phyloP scores from a whole-genome alignment of 306 rosid species.

The Fragaria ananassa region DNA sequence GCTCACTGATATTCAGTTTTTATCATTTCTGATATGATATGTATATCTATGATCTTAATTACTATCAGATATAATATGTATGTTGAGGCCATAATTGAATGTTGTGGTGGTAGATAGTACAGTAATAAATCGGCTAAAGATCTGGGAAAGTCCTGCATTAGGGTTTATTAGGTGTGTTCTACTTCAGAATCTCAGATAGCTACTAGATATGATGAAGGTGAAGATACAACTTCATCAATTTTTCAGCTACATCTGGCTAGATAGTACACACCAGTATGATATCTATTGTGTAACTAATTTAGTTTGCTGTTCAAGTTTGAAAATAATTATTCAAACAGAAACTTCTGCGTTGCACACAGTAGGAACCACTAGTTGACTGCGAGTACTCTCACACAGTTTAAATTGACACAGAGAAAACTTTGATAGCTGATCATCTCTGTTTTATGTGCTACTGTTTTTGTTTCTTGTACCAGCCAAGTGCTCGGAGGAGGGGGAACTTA shows the following conservation, averaged over 20 bases:
- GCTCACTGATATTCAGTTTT: background rate
- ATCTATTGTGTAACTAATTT: background rate
- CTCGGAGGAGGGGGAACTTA: constrained; percentile 1
- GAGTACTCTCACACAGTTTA: constrained; percentile 30
- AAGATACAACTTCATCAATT: background rate
- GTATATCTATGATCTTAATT: background rate
- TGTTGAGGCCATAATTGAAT: background rate
- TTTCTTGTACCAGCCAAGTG: constrained; percentile 1
- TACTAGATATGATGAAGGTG: constrained; percentile 1
- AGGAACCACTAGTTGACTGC: constrained; percentile 40
- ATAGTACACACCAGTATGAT: background rate
- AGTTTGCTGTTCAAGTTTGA: background rate
- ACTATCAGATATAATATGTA: background rate
- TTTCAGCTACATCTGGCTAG: background rate
- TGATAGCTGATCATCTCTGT: background rate
- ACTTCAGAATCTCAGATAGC: background rate
- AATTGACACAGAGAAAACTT: constrained; percentile 8
- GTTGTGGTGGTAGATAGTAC: background rate
- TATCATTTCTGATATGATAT: background rate
- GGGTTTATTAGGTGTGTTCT: constrained; percentile 6
- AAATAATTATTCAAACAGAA: background rate
- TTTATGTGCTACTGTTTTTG: background rate
- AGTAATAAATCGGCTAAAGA: background rate
- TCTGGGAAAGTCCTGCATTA: background rate
- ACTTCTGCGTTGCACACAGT: background rate